Base-by-base conservation (phyloP, 2,329 filamentous ascomycete genomes). In the Emergomyces orientalis region DNA sequence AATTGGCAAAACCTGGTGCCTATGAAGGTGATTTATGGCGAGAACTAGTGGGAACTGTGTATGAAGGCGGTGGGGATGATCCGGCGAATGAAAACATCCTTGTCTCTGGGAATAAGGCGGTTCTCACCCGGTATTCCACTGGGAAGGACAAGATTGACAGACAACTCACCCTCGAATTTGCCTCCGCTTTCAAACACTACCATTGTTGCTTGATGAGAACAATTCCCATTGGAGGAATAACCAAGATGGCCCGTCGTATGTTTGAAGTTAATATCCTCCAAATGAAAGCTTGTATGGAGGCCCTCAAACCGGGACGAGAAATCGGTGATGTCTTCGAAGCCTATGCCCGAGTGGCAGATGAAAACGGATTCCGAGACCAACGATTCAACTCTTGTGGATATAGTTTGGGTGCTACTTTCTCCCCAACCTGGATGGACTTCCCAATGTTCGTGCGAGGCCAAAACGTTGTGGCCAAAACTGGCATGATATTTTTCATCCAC, bases 11-110 rank as follows among this genome's bases (percentile, higher is more conserved):
- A 45, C 71, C 72, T 0, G 72, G 72, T 2, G 72, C 72, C 9
- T 74, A 74, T 49, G 72, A 74, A 62, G 72, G 72, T n/a, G 72
- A 74, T 62, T 60, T 74, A 14, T 74, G 72, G 71, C 68, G 71
- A 6, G 72, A 74, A 61, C 70, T 74, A 51, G 67, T 69, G 11
- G 72, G 72, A 30, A 73, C 72, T 8, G 72, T 74, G 45, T 74
- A 74, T 59, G 72, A 73, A 51, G 71, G 72, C 9, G 72, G 72
- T n/a, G 72, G 72, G n/a, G 72, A 74, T 59, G 71, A 73, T 63
- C 72, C 72, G 6, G 71, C 72, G 11, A 73, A 73, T 41, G 71
- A 73, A 60, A 74, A 74, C 60, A 73, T 74, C 49, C 69, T 74
- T 34, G 71, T 73, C 11, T 72, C 71, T 1, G 71, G 71, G 5